Conservation (phyloP, 192 early-diverging fungal species). For the Podila epigama region DNA sequence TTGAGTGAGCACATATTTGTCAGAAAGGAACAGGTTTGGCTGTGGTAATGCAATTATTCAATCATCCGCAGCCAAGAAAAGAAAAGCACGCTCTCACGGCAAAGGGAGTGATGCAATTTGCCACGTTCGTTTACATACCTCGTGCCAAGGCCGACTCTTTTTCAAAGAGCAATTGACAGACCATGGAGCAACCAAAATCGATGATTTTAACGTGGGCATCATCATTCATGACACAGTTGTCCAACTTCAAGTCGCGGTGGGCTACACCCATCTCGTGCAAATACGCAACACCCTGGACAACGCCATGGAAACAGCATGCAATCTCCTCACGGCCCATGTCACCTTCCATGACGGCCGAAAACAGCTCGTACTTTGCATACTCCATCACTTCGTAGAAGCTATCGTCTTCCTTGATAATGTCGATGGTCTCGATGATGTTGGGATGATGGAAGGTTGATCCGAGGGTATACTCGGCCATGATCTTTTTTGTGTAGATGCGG, state of each 20-base stretch:
- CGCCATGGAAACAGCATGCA: slow-evolving; percentile 85
- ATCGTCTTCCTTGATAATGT: slow-evolving; percentile 71
- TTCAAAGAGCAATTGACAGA: slow-evolving; percentile 85
- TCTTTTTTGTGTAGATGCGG: slow-evolving; percentile 78
- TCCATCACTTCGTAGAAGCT: slow-evolving; percentile 83
- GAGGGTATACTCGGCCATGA: slow-evolving; percentile 82
- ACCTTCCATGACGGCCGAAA: slow-evolving; percentile 73
- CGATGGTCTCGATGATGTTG: slow-evolving; percentile 82
- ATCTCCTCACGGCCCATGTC: slow-evolving; percentile 77
- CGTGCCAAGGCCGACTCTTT: slow-evolving; percentile 24
- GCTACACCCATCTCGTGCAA: slow-evolving; percentile 90
- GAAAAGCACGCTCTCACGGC: too few relatives aligned
- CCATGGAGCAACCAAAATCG: slow-evolving; percentile 91
- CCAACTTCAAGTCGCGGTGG: slow-evolving; percentile 90
- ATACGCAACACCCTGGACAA: slow-evolving; percentile 82
- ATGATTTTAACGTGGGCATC: slow-evolving; percentile 87
- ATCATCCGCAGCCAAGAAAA: too few relatives aligned
- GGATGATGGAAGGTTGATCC: slow-evolving; percentile 72
- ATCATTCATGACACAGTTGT: slow-evolving; percentile 82
- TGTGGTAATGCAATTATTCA: neutral
- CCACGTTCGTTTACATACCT: slow-evolving; percentile 52
- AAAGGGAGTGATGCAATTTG: neutral
- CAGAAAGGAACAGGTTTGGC: neutral
- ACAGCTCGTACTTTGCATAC: slow-evolving; percentile 90
- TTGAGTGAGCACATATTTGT: neutral